A percentile compares a stretch with the other conserved stretches of the same genome.
phyloP scores from a whole-genome alignment of 2,329 filamentous ascomycete species.

The Diatrype stigma region DNA sequence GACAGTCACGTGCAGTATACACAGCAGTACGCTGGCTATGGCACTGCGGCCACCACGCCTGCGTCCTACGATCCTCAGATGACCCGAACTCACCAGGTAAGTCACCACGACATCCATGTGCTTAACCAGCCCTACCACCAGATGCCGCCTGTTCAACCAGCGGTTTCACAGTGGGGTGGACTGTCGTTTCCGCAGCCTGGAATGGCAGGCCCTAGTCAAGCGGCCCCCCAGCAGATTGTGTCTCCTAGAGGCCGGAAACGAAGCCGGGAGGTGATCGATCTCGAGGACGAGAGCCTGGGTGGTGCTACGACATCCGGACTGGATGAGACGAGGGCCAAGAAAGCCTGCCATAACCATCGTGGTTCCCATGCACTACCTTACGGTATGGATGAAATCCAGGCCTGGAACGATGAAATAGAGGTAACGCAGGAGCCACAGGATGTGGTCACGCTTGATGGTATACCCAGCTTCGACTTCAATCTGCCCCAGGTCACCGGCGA shows the following conservation, averaged over 20 bases:
- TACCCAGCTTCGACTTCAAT: too few relatives aligned
- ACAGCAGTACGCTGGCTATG: not conserved
- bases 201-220: not conserved
- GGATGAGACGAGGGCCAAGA: not conserved
- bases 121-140: not conserved
- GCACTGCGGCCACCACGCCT: too few relatives aligned
- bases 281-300: not conserved
- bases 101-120: not conserved
- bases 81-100: not conserved
- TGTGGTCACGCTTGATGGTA: too few relatives aligned
- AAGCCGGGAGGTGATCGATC: not conserved
- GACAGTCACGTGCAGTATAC: not conserved
- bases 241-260: not conserved
- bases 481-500: too few relatives aligned
- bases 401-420: too few relatives aligned
- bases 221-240: not conserved
- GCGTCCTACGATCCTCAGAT: not conserved
- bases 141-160: not conserved
- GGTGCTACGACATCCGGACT: too few relatives aligned
- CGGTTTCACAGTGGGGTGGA: not conserved
- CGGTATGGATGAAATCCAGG: too few relatives aligned
- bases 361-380: slow-evolving; percentile 1
- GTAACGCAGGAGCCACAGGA: too few relatives aligned
- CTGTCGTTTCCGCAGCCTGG: not conserved
- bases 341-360: slow-evolving; percentile 4